A percentile compares a stretch with the other conserved stretches of the same genome.
Evolutionary conservation across 2,329 filamentous ascomycete species (phyloP).

Genomic region (Microdochium bolleyi): DNA sequence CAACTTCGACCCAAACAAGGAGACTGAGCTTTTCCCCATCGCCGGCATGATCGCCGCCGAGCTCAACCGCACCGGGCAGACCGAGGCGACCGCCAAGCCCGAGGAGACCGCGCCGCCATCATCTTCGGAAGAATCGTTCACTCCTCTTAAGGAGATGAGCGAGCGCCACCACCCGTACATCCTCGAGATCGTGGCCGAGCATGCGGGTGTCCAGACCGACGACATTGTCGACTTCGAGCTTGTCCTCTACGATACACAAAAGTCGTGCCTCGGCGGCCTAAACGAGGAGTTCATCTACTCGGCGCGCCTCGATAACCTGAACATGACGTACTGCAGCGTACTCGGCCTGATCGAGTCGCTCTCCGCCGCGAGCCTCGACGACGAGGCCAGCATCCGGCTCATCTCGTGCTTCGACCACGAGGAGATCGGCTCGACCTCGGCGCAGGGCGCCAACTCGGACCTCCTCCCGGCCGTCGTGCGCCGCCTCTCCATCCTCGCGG

Average conservation of each 20-base stretch:
- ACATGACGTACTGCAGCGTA: conserved; percentile 92
- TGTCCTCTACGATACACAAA: conserved; percentile 93
- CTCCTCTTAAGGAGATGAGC: conserved; percentile 67
- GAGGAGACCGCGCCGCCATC: conserved; percentile 23
- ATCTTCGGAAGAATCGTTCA: conserved; percentile 47
- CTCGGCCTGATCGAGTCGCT: conserved; percentile 79
- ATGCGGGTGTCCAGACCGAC: conserved; percentile 61
- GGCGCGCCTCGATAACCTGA: conserved; percentile 88
- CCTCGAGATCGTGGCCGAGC: conserved; percentile 73
- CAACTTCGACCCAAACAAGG: conserved; percentile 92
- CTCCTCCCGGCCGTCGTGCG: conserved; percentile 80
- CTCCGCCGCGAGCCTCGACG: conserved; percentile 54
- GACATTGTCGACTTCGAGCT: conserved; percentile 91
- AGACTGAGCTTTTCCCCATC: conserved; percentile 92
- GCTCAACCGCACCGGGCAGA: conserved; percentile 62
- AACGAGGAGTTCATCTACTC: conserved; percentile 95
- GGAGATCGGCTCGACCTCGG: conserved; percentile 87
- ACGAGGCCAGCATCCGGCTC: conserved; percentile 79
- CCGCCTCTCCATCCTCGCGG: conserved; percentile 73
- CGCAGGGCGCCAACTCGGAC: conserved; percentile 91
- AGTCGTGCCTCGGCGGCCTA: conserved; percentile 79
- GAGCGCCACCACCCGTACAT: conserved; percentile 87
- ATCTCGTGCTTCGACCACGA: conserved; percentile 96
- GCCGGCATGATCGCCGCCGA: conserved; percentile 80
- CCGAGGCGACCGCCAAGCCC: conserved; percentile 32